These are phyloP conservation scores for Emmonsia crescens DNA, from an alignment of 2,329 filamentous ascomycete species.

Conservation along the genomic window DNA sequence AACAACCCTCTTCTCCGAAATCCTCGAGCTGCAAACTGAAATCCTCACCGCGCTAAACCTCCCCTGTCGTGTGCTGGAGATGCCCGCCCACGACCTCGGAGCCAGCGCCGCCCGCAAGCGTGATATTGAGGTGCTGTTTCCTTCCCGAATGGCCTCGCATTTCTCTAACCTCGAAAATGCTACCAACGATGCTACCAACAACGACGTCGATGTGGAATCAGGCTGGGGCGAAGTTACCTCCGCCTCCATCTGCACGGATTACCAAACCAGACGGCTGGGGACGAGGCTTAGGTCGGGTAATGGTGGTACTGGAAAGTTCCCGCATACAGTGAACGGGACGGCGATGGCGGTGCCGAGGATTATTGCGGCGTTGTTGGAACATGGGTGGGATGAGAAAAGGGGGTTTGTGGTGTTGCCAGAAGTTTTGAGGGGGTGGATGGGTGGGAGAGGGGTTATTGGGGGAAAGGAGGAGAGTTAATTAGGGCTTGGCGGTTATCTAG, in stretches of 20 bases:
- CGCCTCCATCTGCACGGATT: slow-evolving; percentile 85
- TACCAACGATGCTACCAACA: background rate
- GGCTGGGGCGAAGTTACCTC: slow-evolving; percentile 94
- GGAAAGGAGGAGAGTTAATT: slow-evolving; percentile 7
- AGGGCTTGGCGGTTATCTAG: background rate
- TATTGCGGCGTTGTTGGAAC: slow-evolving; percentile 78
- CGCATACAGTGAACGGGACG: slow-evolving; percentile 88
- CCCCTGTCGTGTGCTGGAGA: slow-evolving; percentile 80
- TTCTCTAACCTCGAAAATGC: slow-evolving; percentile 6
- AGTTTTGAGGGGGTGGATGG: slow-evolving; percentile 76
- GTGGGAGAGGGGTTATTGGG: slow-evolving; percentile 56
- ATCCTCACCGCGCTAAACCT: slow-evolving; percentile 68
- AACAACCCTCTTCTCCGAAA: slow-evolving; percentile 61
- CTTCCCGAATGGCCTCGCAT: slow-evolving; percentile 47
- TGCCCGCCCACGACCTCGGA: slow-evolving; percentile 81
- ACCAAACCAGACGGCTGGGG: slow-evolving; percentile 72
- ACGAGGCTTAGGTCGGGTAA: slow-evolving; percentile 42
- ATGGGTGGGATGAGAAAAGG: slow-evolving; percentile 67
- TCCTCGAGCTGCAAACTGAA: slow-evolving; percentile 75
- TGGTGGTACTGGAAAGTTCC: slow-evolving; percentile 50
- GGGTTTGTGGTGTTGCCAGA: slow-evolving; percentile 64
- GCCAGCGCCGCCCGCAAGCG: slow-evolving; percentile 77
- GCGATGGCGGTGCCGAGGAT: slow-evolving; percentile 85
- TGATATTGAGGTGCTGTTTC: slow-evolving; percentile 93
- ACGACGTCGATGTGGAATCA: slow-evolving; percentile 17